Base-by-base conservation (phyloP, 1,139 yeast species). In the Suzukiozyma palmioleophila region DNA sequence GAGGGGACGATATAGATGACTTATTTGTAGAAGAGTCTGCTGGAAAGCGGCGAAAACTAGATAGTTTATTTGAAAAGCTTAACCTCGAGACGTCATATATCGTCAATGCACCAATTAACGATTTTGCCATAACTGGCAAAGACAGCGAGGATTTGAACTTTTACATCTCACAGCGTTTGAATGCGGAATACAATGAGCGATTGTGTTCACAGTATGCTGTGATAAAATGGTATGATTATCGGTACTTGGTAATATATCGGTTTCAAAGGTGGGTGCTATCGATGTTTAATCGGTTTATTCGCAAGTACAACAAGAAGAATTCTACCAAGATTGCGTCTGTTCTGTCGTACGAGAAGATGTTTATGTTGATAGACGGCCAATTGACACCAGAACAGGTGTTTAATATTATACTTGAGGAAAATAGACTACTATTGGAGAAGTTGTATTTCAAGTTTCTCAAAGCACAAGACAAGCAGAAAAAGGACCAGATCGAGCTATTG, bases 251-350 rank as follows among this genome's bases (percentile, higher is more conserved):
- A 12, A 45, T 56, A 3, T 54, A 49, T 26, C 56, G 57, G 30
- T 66, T 66, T 43, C 69, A 67, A 41, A 39, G 41, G 39, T 70
- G 76, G 76, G 53, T 59, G 11, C 39, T 64, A n/a, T 51, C 69
- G 38, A 49, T 69, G 42, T 69, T 69, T 50, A 68, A 69, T 44
- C 46, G 60, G 35, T 70, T 68, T 44, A 49, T 66, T 4, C 46
- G 45, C 36, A 57, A 60, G 41, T 69, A 63, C 45, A 66, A 66
- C 43, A 42, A 43, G 37, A 42, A 43, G 36, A 50, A 54, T 13
- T 43, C 43, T 7, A 42, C 50, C 2, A 45, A 42, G 22, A 54
- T 62, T 12, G 50, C 51, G 10, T 41, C 43, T 8, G 60, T 64
- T 36, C 49, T 47, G 14, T 43, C 38, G 18, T 64, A 60, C 45